Evolutionary conservation across 352 stramenopile species (phyloP).

Genomic region (Blastocystis sp.): DNA sequence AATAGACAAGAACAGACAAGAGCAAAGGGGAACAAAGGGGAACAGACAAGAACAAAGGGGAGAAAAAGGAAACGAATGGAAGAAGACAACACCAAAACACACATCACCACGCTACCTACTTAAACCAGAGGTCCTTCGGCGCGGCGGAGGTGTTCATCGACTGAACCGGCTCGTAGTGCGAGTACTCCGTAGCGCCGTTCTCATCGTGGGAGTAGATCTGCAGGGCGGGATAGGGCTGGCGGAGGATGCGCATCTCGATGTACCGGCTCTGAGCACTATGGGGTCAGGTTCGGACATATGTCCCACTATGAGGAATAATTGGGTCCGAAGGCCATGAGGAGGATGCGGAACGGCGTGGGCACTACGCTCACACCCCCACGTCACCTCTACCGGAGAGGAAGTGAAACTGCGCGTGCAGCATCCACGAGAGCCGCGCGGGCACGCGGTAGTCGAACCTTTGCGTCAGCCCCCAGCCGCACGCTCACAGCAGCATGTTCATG

Average conservation of each 20-base stretch:
- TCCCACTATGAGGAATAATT: conserved; percentile 46
- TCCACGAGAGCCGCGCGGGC: conserved; percentile 11
- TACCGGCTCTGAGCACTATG: background rate
- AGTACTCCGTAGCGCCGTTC: background rate
- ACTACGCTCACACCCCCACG: background rate
- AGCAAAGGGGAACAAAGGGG: background rate
- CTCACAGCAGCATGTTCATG: conserved; percentile 16
- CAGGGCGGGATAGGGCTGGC: background rate
- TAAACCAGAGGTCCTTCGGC: background rate
- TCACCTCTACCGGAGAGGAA: background rate
- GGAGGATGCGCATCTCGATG: background rate
- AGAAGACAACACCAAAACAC: background rate
- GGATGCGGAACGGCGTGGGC: conserved; percentile 2
- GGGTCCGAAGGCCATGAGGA: conserved; percentile 9
- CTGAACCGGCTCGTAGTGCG: background rate
- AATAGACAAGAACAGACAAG: background rate
- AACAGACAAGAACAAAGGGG: background rate
- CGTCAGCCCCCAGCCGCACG: background rate
- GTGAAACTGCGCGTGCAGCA: background rate
- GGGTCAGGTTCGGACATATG: background rate
- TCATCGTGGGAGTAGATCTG: background rate
- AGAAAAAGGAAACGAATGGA: background rate
- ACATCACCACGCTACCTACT: background rate
- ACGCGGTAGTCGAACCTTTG: conserved; percentile 17
- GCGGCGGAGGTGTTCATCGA: background rate